A percentile compares a stretch with the other conserved stretches of the same genome.
These are phyloP conservation scores for Mycena polygramma DNA, from an alignment of 768 basidiomycete species.

Conservation along the genomic window DNA sequence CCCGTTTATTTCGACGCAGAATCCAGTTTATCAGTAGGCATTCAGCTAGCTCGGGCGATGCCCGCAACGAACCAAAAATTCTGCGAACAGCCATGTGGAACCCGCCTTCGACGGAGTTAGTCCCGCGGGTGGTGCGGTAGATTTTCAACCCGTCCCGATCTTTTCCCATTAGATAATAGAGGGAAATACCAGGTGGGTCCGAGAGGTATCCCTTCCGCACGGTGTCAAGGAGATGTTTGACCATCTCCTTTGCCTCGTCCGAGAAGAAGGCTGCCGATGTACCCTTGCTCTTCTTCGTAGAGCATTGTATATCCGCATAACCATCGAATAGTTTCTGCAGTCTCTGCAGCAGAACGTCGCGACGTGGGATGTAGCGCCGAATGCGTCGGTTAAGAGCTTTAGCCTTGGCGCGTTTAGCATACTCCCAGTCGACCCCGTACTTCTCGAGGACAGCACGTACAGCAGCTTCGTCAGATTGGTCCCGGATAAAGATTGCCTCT, in stretches of 20 bases:
- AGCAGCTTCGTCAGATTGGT: neutral
- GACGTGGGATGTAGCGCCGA: neutral
- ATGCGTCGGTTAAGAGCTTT: neutral
- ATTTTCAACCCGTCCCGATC: neutral
- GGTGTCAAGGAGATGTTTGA: neutral
- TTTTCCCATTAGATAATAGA: slow-evolving; percentile 3
- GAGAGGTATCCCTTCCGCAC: neutral
- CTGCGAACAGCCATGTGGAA: neutral
- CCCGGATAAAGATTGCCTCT: neutral
- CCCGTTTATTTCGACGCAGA: neutral
- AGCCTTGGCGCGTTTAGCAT: neutral
- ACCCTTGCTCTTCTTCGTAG: neutral
- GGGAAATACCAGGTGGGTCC: neutral
- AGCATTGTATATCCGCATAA: neutral
- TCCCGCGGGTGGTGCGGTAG: neutral
- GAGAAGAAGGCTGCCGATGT: neutral
- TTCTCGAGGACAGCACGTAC: neutral
- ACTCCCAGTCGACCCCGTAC: neutral
- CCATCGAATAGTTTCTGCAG: neutral
- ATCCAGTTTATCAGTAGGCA: neutral
- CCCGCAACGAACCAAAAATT: too few relatives aligned
- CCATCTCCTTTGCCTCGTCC: neutral
- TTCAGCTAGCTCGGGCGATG: neutral
- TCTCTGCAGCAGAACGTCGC: neutral
- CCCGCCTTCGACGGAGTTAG: neutral